Conservation (phyloP, 495 filamentous ascomycete species). For the Xylaria scruposa region DNA sequence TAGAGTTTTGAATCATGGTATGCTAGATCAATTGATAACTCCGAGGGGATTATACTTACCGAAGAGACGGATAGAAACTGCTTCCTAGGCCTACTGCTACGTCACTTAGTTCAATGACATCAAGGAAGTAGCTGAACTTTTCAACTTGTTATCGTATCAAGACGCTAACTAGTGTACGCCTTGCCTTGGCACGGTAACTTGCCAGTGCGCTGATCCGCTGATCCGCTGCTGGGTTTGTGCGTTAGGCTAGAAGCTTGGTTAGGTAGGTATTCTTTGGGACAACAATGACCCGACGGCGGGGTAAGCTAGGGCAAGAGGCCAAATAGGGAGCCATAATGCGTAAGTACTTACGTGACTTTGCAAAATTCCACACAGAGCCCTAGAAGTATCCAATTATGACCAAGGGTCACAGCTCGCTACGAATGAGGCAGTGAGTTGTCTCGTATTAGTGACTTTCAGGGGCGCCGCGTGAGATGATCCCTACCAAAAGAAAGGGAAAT, state of each 20-base stretch:
- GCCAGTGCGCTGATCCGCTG: neutral
- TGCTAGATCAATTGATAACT: neutral
- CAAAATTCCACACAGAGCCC: neutral
- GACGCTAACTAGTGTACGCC: conserved; percentile 1
- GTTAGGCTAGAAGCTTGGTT: conserved; percentile 10
- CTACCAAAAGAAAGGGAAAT: neutral
- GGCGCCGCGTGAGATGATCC: neutral
- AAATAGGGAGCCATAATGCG: neutral
- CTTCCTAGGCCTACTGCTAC: neutral
- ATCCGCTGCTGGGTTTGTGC: neutral
- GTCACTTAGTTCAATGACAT: conserved; percentile 6
- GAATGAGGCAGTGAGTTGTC: conserved; percentile 17
- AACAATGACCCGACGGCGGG: conserved; percentile 6
- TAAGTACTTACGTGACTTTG: neutral
- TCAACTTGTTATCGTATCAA: neutral
- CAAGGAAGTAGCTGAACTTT: neutral
- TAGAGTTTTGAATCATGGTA: neutral
- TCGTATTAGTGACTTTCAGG: neutral
- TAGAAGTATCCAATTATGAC: neutral
- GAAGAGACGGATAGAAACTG: neutral
- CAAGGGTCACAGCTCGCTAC: neutral
- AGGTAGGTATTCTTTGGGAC: neutral
- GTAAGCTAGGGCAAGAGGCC: neutral
- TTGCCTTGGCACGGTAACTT: conserved; percentile 3
- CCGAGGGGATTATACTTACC: neutral